Percentiles rank a stretch among this genome's conserved stretches.
Conservation (phyloP, 345 rosid species). For the Populus tremula region DNA sequence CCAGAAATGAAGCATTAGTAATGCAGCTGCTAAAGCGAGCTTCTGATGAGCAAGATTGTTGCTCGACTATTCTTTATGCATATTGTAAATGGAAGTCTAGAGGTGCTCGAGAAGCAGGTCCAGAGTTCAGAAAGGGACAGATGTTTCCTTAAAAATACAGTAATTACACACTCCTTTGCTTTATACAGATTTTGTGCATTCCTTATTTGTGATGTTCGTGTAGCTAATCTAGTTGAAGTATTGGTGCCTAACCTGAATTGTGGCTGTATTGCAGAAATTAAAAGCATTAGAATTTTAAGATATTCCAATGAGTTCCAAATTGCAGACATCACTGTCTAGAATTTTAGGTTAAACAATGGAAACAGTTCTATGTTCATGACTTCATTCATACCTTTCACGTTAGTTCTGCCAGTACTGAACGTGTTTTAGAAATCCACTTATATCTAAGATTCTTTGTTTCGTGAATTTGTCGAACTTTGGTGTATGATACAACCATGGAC, state of each 20-base stretch:
- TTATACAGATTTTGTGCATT: neutral
- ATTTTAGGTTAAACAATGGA: neutral
- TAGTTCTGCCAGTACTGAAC: neutral
- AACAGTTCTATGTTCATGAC: neutral
- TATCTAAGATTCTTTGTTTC: neutral
- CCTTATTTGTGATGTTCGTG: neutral
- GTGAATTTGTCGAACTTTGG: neutral
- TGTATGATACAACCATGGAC: neutral
- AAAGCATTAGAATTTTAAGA: neutral
- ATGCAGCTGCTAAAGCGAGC: neutral
- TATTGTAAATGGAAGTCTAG: neutral
- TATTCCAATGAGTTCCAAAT: neutral
- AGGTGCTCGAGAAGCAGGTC: neutral
- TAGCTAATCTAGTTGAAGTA: neutral
- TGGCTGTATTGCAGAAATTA: neutral
- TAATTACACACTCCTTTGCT: neutral
- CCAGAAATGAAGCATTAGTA: neutral
- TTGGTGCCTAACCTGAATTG: neutral
- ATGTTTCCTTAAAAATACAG: neutral
- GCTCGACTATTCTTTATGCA: neutral
- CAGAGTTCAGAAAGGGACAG: slow-evolving; percentile 1
- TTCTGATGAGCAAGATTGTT: neutral
- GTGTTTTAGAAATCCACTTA: neutral
- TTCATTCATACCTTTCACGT: neutral
- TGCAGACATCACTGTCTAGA: slow-evolving; percentile 1